Base-by-base conservation (phyloP, 2,329 filamentous ascomycete genomes). In the Ophiosphaerella narmari region DNA sequence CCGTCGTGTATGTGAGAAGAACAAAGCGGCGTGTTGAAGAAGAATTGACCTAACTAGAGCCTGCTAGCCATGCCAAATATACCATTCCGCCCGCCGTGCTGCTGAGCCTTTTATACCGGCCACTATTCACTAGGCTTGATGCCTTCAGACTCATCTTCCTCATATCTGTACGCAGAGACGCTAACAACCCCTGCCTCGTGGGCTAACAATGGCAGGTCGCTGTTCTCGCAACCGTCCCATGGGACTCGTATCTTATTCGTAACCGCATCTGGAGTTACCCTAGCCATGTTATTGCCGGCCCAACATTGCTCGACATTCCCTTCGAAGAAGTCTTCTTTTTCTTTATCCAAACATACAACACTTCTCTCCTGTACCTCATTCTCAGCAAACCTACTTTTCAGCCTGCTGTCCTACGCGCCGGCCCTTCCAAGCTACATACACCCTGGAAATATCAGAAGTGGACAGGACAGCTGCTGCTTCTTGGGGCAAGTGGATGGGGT, bases 311-410 rank as follows among this genome's bases (percentile, higher is more conserved):
- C 60, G 75, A 77, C n/a, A 88, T 91, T 14, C 88, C 88, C 0
- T 69, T 80, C 4, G 88, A 91, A 63, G 88, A 91, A 67, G 72
- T 90, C 4, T 90, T 90, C 73, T 91, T 91, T 78, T 91, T 91
- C 67, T 73, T 89, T 16, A 82, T 91, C 21, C 88, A 91, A 72
- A 90, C 88, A 1, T 90, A 89, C 70, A 88, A 84, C 63, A 89
- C 87, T 0, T 80, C 83, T 0, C 72, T 90, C 42, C 67, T 91
- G 7, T 91, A 90, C 62, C 77, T 89, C 8, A 71, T 90, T 1
- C 68, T 86, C 16, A 89, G 81, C 71, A 89, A 88, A 67, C 78
- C 84, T 1, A 77, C 80, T 9, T 75, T 88, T 7, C 79, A 87
- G 48, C 76, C 82, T 2, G 69, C 71, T 12, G 82, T 82, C 57